Evolutionary conservation across 495 filamentous ascomycete genomes (phyloP), one percentile per base, ranked within the genome.

Genomic region (Neurospora hispaniola): DNA sequence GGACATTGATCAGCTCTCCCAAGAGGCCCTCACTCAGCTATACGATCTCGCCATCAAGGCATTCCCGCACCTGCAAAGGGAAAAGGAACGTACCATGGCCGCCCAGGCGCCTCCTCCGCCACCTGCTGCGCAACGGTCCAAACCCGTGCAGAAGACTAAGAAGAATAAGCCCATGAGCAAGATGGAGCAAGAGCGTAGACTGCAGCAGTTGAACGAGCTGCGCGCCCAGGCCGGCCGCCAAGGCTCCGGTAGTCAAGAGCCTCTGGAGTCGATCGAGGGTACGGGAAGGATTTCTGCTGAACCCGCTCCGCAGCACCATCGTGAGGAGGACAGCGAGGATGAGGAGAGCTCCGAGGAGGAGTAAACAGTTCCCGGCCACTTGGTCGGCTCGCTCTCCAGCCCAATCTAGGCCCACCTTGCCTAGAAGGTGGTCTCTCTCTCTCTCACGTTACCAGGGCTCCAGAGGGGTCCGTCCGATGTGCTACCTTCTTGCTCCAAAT

Each of bases 91-190:
- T 70, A 70, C 73, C n/a, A 70, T 72, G 38, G 78, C 78, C 4
- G 70, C 75, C 0, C 76, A 80, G 18, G 78, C 81, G 16, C 43
- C 20, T 71, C 72, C 69, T 74, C 14, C 73, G 75, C 66, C 83
- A 77, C 85, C 77, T n/a, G 76, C 78, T 74, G 82, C 69, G 44
- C 78, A 78, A 46, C 81, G 77, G 72, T 74, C 83, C 38, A 86
- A 84, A 74, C 78, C 81, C 31, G 82, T 87, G 18, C 84, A 88
- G 16, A 93, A 93, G 81, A 88, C 91, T 18, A 97, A 97, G 85
- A 99, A 99, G 87, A 97, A 99, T 83, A 98, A 98, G 86, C 96
- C 96, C 0, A 99, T 98, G 96, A 95, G 91, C 84, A 95, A 94
- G 81, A 85, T 83, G 27, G 95, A 99, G 82, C 96, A 99, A 81